Conservation (phyloP, 2,329 filamentous ascomycete species). For the Cladophialophora yegresii region DNA sequence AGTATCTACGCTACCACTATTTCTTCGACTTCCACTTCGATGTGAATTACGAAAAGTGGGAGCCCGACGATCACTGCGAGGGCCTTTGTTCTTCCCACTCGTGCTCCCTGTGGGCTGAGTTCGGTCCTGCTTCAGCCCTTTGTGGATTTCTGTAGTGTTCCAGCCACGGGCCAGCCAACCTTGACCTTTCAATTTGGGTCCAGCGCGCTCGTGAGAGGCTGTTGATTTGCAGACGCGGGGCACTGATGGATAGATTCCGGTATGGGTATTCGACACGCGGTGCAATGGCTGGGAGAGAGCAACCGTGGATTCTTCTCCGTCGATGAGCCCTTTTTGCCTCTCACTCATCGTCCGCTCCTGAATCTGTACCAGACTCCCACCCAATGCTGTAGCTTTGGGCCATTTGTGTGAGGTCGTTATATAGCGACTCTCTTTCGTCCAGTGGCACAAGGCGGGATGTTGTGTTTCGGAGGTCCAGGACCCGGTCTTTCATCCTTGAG, state of each 20-base stretch:
- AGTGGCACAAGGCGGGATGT: slow-evolving; percentile 64
- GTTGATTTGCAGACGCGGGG: background rate
- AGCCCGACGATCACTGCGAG: background rate
- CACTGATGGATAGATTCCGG: background rate
- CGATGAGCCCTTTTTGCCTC: background rate
- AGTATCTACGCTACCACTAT: too few relatives aligned
- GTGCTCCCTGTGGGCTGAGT: background rate
- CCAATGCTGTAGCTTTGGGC: slow-evolving; percentile 74
- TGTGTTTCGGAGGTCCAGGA: slow-evolving; percentile 67
- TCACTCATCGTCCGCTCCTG: slow-evolving; percentile 45
- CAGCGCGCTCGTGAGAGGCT: background rate
- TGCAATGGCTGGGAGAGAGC: background rate
- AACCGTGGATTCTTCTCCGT: background rate
- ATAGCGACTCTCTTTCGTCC: slow-evolving; percentile 81
- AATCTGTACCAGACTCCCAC: slow-evolving; percentile 43
- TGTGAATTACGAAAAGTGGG: background rate
- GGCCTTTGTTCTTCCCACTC: background rate
- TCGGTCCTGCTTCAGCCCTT: background rate
- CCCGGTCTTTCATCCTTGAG: slow-evolving; percentile 67
- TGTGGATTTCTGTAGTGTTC: background rate
- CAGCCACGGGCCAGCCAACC: background rate
- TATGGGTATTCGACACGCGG: background rate
- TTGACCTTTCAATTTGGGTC: background rate
- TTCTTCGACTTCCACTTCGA: too few relatives aligned
- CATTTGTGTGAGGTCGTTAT: slow-evolving; percentile 77